Conservation (phyloP, 176 grass and related monocot genomes). For the barley (Hordeum vulgare) region DNA sequence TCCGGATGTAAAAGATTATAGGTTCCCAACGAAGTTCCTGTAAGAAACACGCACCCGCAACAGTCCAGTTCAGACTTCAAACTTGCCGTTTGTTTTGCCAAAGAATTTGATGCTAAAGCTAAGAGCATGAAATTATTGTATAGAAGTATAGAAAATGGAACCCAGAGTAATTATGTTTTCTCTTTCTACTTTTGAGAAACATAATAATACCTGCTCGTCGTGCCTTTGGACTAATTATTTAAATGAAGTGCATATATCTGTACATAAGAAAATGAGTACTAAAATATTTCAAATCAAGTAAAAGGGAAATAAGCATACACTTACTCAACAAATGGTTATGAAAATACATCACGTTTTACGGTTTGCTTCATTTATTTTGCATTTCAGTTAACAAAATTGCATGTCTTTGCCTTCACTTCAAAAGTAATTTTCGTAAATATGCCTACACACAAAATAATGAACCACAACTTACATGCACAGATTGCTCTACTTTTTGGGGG, state of each 20-base stretch:
- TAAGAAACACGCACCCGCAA: background rate
- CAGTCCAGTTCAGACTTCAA: conserved; percentile 1
- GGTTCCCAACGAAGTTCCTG: background rate
- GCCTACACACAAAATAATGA: background rate
- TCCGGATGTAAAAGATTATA: background rate
- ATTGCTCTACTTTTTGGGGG: background rate
- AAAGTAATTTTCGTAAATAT: background rate
- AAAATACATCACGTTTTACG: background rate
- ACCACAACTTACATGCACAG: background rate
- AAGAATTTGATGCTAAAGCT: background rate
- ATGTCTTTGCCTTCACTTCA: background rate
- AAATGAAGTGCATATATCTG: background rate
- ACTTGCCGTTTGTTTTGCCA: background rate
- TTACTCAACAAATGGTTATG: background rate
- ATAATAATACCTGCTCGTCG: background rate
- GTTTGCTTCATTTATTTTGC: background rate
- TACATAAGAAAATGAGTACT: background rate
- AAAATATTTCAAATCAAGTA: background rate
- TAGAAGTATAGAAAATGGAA: background rate
- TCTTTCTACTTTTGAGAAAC: background rate
- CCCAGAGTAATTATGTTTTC: background rate
- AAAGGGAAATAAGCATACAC: background rate
- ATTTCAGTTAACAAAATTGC: background rate
- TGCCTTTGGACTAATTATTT: background rate
- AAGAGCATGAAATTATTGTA: background rate